A percentile compares a stretch with the other conserved stretches of the same genome.
phyloP scores from a whole-genome alignment of 2,329 filamentous ascomycete genomes.

The Nigrospora osmanthi region DNA sequence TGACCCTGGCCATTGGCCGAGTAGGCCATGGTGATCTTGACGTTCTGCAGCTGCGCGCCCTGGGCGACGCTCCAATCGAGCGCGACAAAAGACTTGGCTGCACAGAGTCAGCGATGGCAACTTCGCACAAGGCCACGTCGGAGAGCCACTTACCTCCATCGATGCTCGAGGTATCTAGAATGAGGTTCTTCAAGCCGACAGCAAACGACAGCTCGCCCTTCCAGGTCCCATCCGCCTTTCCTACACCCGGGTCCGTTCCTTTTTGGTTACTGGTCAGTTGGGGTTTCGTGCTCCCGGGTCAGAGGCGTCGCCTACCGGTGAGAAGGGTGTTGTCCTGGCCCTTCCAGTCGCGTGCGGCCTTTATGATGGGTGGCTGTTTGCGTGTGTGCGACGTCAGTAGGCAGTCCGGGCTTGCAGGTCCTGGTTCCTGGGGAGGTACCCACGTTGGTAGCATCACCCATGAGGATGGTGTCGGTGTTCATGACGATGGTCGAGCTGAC shows the following conservation, averaged over 20 bases:
- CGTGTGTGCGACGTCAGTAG: not conserved
- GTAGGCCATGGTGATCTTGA: conserved; percentile 31
- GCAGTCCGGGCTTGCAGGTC: not conserved
- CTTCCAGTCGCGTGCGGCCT: conserved; percentile 27
- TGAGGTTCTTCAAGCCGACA: conserved; percentile 33
- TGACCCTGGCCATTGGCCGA: conserved; percentile 28
- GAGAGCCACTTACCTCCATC: conserved; percentile 15
- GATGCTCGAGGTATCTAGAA: conserved; percentile 32
- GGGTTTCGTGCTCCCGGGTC: too few species aligned
- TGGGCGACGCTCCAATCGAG: conserved; percentile 38
- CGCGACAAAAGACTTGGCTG: conserved; percentile 27
- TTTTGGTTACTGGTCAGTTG: too few species aligned
- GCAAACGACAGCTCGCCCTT: conserved; percentile 32
- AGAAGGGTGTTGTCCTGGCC: conserved; percentile 22
- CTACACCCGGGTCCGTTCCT: too few species aligned
- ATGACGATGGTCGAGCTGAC: conserved; percentile 29
- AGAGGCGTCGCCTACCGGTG: conserved; percentile 14
- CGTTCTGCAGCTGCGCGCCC: conserved; percentile 31
- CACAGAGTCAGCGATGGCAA: not conserved
- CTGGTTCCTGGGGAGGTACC: conserved; percentile 2
- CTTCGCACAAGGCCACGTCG: not conserved
- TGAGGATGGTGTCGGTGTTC: conserved; percentile 36
- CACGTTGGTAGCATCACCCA: conserved; percentile 35
- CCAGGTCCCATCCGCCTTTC: too few species aligned
- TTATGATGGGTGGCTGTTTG: conserved; percentile 28